phyloP scores from a whole-genome alignment of 2,329 filamentous ascomycete species.

The Neopestalotiopsis clavispora region DNA sequence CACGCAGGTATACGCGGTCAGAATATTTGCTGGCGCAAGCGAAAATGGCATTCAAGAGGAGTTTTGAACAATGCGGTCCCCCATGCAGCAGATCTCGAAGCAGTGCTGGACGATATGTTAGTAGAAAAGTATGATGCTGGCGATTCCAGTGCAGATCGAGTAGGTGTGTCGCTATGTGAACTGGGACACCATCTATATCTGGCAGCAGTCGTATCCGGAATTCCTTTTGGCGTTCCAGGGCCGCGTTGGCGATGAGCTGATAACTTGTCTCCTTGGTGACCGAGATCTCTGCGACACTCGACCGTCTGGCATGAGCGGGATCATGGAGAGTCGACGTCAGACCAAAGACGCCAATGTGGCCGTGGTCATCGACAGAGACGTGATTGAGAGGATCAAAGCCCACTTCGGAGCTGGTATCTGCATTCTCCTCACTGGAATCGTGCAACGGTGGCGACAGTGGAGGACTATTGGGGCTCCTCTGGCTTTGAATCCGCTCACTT shows the following conservation, averaged over 20 bases:
- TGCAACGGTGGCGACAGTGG: background rate
- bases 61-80: slow-evolving; percentile 41
- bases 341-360: slow-evolving; percentile 20
- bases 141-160: slow-evolving; percentile 44
- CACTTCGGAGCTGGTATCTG: slow-evolving; percentile 12
- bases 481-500: background rate
- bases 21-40: slow-evolving; percentile 34
- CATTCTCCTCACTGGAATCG: background rate
- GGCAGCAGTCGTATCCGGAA: slow-evolving; percentile 25
- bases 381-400: slow-evolving; percentile 15
- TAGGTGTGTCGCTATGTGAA: slow-evolving; percentile 40
- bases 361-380: slow-evolving; percentile 20
- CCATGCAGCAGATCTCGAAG: slow-evolving; percentile 39
- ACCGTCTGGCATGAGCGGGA: background rate
- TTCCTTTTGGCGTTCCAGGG: slow-evolving; percentile 21
- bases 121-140: slow-evolving; percentile 42
- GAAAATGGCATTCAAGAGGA: slow-evolving; percentile 44
- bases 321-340: slow-evolving; percentile 20
- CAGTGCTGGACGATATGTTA: slow-evolving; percentile 43
- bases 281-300: background rate
- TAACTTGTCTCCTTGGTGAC: slow-evolving; percentile 14
- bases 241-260: slow-evolving; percentile 22
- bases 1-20: slow-evolving; percentile 26
- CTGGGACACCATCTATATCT: slow-evolving; percentile 29
- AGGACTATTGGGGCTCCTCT: background rate